Conservation (phyloP, 805 yeast genomes). For the Lipomyces orientalis region DNA sequence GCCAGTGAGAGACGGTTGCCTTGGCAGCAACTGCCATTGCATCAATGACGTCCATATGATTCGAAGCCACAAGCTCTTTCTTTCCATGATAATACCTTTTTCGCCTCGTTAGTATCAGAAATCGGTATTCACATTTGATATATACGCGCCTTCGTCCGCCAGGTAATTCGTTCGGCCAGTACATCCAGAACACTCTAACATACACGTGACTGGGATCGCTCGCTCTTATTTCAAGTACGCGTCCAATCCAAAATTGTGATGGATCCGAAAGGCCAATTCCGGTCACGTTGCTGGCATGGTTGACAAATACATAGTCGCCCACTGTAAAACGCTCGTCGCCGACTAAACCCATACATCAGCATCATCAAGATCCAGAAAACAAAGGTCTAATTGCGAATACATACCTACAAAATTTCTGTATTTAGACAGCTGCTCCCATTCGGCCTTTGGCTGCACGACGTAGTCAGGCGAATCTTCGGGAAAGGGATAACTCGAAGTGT, state of each 20-base stretch:
- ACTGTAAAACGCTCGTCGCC: constrained; percentile 27
- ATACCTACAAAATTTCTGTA: constrained; percentile 27
- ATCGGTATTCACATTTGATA: not conserved
- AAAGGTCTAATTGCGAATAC: not conserved
- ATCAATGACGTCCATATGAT: constrained; percentile 34
- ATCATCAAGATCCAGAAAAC: not conserved
- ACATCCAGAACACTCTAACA: constrained; percentile 32
- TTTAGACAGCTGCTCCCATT: constrained; percentile 20
- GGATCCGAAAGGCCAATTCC: constrained; percentile 14
- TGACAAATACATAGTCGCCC: constrained; percentile 34
- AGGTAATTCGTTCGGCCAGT: constrained; percentile 35
- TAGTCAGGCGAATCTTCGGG: constrained; percentile 25
- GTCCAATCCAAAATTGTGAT: constrained; percentile 27
- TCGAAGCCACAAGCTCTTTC: constrained; percentile 33
- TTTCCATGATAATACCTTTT: constrained; percentile 31
- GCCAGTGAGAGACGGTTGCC: constrained; percentile 30
- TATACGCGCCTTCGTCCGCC: constrained; percentile 27
- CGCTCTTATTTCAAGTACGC: constrained; percentile 32
- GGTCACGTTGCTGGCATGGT: constrained; percentile 13
- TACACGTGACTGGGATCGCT: constrained; percentile 26
- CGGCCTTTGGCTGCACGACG: constrained; percentile 21
- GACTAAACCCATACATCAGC: constrained; percentile 12
- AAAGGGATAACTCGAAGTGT: not conserved
- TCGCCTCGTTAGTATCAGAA: not conserved
- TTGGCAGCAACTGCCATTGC: constrained; percentile 31